Conservation (phyloP, 768 basidiomycete species). For the Panellus pusillus region DNA sequence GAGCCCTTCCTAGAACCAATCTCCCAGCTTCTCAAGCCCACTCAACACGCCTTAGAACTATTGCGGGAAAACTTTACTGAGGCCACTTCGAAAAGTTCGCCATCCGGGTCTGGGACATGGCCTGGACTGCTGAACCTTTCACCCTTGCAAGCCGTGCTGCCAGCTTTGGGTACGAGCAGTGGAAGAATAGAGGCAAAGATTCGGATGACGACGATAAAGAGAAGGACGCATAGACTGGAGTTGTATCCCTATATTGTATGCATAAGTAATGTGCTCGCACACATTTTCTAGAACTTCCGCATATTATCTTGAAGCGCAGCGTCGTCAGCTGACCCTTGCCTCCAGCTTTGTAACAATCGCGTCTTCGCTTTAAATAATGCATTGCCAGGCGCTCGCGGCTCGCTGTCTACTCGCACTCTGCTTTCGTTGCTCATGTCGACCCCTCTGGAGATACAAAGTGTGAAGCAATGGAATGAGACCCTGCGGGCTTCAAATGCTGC, state of each 20-base stretch:
- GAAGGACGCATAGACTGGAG: constrained; percentile 15
- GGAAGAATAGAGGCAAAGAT: constrained; percentile 42
- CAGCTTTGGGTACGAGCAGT: constrained; percentile 40
- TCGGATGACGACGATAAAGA: constrained; percentile 40
- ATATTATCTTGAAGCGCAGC: background rate
- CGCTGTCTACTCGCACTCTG: background rate
- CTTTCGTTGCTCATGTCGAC: background rate
- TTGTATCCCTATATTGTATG: constrained; percentile 6
- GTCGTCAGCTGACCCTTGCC: background rate
- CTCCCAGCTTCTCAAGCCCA: constrained; percentile 56
- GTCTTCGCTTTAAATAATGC: constrained; percentile 5
- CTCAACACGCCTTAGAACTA: constrained; percentile 49
- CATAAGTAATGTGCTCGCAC: constrained; percentile 1
- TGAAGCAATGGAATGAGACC: constrained; percentile 39
- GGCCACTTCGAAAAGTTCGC: constrained; percentile 60
- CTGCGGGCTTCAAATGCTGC: constrained; percentile 28
- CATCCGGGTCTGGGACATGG: constrained; percentile 61
- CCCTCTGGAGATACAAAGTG: constrained; percentile 3
- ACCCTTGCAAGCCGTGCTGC: constrained; percentile 44
- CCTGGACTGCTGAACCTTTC: constrained; percentile 61
- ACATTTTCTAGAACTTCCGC: constrained; percentile 1
- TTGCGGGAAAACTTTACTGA: constrained; percentile 53
- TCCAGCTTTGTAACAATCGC: constrained; percentile 6
- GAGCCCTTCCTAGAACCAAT: constrained; percentile 55
- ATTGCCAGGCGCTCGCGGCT: background rate